Base-by-base conservation (phyloP, 768 basidiomycete genomes). In the Collybia nuda region DNA sequence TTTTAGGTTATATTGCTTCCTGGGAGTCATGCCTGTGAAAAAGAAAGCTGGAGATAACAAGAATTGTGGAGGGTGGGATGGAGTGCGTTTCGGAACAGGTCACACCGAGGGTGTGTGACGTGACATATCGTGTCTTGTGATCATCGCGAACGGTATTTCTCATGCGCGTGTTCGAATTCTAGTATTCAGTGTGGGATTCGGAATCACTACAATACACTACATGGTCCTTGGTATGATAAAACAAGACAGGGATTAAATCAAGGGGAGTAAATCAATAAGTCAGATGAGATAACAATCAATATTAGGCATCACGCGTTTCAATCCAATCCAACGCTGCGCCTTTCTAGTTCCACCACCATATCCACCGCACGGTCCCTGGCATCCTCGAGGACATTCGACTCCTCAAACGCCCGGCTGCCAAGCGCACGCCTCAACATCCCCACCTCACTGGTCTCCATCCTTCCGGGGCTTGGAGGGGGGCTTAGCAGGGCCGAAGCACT, bases 311-410 rank as follows among this genome's bases (percentile, higher is more conserved):
- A 26, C 22, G 29, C 32, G 15, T 9, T 4, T 48, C 29, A 54
- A 21, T 44, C 32, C 52, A 60, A 41, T 1, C 61, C 57, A 18
- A 52, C 48, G 51, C 65, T 63, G 56, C 55, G 62, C 55, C 73
- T 65, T 60, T 76, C 76, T 23, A 65, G 58, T 29, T 74, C 75
- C 17, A 77, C 72, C 48, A 90, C 73, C 73, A 85, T 72, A 68
- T 92, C 90, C 41, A 90, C 86, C 29, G 83, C 84, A n/a, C 76
- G 68, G 65, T 91, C 90, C 50, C 84, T 75, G 41, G 88, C 88
- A 52, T 90, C 88, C 63, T 91, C 89, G 47, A 90, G 63, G 22
- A 65, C 62, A 28, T 56, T 58, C 52, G 29, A 52, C 50, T 60
- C 56, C 44, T 79, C 76, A 58, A 73, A 78, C 48, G 65, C 72